phyloP scores from a whole-genome alignment of 164 flowering plant species.

The Magnolia officinalis region DNA sequence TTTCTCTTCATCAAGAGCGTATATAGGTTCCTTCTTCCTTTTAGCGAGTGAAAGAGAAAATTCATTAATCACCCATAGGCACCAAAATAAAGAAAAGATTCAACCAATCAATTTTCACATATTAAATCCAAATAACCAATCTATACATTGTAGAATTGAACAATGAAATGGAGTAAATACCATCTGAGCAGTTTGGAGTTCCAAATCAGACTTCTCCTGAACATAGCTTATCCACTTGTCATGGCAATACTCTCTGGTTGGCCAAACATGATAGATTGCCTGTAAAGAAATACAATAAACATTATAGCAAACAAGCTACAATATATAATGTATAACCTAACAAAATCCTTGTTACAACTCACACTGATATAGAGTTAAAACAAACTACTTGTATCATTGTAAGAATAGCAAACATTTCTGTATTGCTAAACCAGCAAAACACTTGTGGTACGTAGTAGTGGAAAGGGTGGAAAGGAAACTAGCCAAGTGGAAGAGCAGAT shows the following conservation, averaged over 20 bases:
- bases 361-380: background rate
- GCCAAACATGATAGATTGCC: constrained; percentile 32
- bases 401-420: background rate
- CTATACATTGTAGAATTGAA: background rate
- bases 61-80: too few relatives aligned
- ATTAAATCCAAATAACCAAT: background rate
- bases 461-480: too few relatives aligned
- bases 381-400: background rate
- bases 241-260: constrained; percentile 21
- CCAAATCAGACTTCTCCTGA: constrained; percentile 33
- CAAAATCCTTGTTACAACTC: background rate
- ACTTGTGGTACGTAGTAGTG: too few relatives aligned
- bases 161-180: constrained; percentile 27
- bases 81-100: too few relatives aligned
- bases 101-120: background rate
- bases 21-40: too few relatives aligned
- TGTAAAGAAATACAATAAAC: constrained; percentile 21
- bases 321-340: background rate
- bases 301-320: background rate
- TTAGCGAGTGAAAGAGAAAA: too few relatives aligned
- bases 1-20: too few relatives aligned
- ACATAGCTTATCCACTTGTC: constrained; percentile 25
- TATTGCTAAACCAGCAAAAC: too few relatives aligned
- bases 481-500: too few relatives aligned
- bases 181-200: constrained; percentile 38